Percentiles rank a stretch among this genome's conserved stretches.
Evolutionary conservation across 2,329 filamentous ascomycete species (phyloP).

Genomic region (Penicillium sp.): DNA sequence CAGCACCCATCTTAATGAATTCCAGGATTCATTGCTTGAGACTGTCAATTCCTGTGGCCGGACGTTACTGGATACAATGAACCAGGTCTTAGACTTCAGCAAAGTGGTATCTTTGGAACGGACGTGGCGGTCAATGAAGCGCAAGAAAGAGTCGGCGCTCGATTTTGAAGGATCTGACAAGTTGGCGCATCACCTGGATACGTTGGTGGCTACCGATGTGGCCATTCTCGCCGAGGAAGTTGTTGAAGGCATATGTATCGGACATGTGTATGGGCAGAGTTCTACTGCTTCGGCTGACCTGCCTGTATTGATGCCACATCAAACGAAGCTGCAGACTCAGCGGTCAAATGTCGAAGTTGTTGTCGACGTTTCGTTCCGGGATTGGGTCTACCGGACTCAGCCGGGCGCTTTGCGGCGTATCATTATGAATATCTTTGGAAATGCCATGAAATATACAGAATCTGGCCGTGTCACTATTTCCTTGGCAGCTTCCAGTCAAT

Average conservation of each 20-base stretch:
- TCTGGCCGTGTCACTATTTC: conserved; percentile 51
- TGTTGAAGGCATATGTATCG: conserved; percentile 54
- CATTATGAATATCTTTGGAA: conserved; percentile 63
- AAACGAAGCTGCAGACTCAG: conserved; percentile 6
- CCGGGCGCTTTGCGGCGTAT: conserved; percentile 55
- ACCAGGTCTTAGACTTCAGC: conserved; percentile 50
- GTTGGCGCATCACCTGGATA: conserved; percentile 35
- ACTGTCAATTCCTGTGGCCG: conserved; percentile 44
- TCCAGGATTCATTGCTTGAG: conserved; percentile 40
- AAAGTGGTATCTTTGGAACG: conserved; percentile 49
- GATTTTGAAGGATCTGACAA: conserved; percentile 32
- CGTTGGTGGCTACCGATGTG: conserved; percentile 41
- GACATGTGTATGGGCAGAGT: conserved; percentile 44
- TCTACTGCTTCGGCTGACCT: conserved; percentile 26
- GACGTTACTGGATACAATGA: conserved; percentile 45
- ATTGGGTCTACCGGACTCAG: conserved; percentile 57
- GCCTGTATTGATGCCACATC: conserved; percentile 21
- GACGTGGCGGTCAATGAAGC: conserved; percentile 36
- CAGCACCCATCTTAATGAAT: conserved; percentile 39
- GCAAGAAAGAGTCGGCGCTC: conserved; percentile 24
- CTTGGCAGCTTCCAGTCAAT: conserved; percentile 33
- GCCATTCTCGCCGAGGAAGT: conserved; percentile 53
- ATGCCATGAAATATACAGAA: conserved; percentile 62
- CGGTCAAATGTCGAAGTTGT: conserved; percentile 46
- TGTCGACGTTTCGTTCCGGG: conserved; percentile 51